phyloP scores from a whole-genome alignment of 768 basidiomycete genomes.

The Mrakia blollopis region DNA sequence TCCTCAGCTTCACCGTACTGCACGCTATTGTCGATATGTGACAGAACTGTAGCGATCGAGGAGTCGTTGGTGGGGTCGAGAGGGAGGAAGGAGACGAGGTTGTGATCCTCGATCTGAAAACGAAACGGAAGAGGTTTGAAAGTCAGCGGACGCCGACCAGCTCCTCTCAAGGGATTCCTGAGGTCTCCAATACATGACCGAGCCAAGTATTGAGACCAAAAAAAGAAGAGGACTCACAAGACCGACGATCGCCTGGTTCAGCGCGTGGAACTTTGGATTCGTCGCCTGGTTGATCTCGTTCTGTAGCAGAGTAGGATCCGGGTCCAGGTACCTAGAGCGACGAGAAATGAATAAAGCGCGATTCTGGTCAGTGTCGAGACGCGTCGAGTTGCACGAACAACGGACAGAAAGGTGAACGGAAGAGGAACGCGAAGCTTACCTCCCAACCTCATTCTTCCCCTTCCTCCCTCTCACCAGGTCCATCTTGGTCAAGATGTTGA shows the following conservation, averaged over 20 bases:
- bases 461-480: slow-evolving; percentile 65
- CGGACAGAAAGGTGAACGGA: neutral
- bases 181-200: slow-evolving; percentile 8
- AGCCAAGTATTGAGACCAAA: neutral
- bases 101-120: slow-evolving; percentile 90
- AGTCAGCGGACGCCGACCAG: neutral
- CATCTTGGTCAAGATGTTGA: slow-evolving; percentile 99
- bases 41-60: slow-evolving; percentile 81
- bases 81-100: slow-evolving; percentile 92
- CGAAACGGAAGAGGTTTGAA: neutral
- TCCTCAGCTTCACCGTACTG: slow-evolving; percentile 99
- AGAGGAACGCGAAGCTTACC: slow-evolving; percentile 49
- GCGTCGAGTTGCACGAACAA: neutral
- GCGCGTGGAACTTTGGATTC: slow-evolving; percentile 80
- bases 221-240: slow-evolving; percentile 52
- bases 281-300: slow-evolving; percentile 49
- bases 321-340: slow-evolving; percentile 72
- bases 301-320: slow-evolving; percentile 80
- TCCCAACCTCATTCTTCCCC: slow-evolving; percentile 69
- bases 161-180: no score
- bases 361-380: neutral
- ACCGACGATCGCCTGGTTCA: slow-evolving; percentile 92
- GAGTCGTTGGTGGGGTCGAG: slow-evolving; percentile 85
- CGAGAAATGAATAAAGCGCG: neutral
- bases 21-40: slow-evolving; percentile 96